A percentile compares a stretch with the other conserved stretches of the same genome.
phyloP scores from a whole-genome alignment of 1,139 yeast genomes.

The Diutina rugosa region DNA sequence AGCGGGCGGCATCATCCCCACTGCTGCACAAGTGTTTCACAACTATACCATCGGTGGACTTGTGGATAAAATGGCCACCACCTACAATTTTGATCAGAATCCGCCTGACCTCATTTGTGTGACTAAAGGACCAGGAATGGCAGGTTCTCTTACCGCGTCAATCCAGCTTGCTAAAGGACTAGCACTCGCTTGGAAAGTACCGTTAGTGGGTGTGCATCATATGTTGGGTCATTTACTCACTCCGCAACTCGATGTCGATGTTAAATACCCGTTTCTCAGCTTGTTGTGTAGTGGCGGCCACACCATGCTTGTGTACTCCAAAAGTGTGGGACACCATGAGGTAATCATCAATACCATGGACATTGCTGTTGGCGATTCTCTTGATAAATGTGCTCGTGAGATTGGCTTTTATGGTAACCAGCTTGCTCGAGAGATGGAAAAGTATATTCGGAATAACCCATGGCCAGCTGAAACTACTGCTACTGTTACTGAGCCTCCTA shows the following conservation, averaged over 20 bases:
- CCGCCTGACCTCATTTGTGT: slow-evolving; percentile 75
- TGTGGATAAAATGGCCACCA: slow-evolving; percentile 14
- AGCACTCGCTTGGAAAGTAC: slow-evolving; percentile 62
- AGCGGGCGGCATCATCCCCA: slow-evolving; percentile 83
- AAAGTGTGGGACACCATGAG: slow-evolving; percentile 48
- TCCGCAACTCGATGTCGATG: slow-evolving; percentile 31
- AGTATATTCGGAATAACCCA: slow-evolving; percentile 25
- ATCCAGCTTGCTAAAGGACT: slow-evolving; percentile 79
- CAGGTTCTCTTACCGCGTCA: slow-evolving; percentile 76
- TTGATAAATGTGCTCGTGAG: slow-evolving; percentile 87
- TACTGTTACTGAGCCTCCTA: neutral
- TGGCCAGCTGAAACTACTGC: neutral
- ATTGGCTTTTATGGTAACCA: slow-evolving; percentile 70
- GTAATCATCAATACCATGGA: slow-evolving; percentile 68
- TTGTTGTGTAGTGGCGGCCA: slow-evolving; percentile 90
- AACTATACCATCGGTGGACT: slow-evolving; percentile 36
- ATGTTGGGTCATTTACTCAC: slow-evolving; percentile 87
- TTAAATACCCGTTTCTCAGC: slow-evolving; percentile 63
- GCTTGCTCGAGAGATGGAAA: slow-evolving; percentile 77
- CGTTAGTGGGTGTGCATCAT: slow-evolving; percentile 86
- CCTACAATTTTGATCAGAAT: slow-evolving; percentile 12
- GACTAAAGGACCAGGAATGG: slow-evolving; percentile 97
- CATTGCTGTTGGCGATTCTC: slow-evolving; percentile 86
- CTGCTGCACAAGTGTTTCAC: slow-evolving; percentile 75
- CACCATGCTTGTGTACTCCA: slow-evolving; percentile 70